phyloP scores from a whole-genome alignment of 163 green algal genomes.

The Scenedesmus sp. region DNA sequence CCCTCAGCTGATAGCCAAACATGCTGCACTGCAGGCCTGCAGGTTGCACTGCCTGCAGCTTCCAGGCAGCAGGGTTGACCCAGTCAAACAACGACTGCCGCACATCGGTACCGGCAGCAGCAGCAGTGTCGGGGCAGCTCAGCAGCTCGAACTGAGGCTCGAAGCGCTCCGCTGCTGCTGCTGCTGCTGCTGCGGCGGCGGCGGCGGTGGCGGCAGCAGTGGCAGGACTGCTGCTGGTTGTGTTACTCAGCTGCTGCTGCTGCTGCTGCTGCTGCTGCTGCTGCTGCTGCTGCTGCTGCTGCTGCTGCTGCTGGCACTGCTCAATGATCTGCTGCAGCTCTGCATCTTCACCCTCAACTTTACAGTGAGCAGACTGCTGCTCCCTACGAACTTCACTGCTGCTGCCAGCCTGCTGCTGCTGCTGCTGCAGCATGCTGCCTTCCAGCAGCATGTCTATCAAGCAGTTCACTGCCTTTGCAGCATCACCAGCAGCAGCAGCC shows the following conservation, averaged over 20 bases:
- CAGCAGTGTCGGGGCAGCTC: conserved; percentile 32
- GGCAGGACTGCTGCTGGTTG: neutral
- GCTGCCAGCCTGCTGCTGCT: neutral
- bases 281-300: neutral
- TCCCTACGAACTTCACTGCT: neutral
- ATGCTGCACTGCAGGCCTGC: conserved; percentile 30
- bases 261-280: neutral
- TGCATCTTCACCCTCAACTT: neutral
- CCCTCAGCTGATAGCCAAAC: conserved; percentile 63
- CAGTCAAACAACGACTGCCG: conserved; percentile 30
- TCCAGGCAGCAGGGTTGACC: conserved; percentile 29
- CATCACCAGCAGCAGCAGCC: neutral
- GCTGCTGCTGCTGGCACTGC: conserved; percentile 18
- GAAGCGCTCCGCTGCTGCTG: conserved; percentile 7
- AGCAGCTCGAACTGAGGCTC: conserved; percentile 45
- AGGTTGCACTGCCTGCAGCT: conserved; percentile 5
- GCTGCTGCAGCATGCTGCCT: conserved; percentile 18
- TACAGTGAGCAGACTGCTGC: neutral
- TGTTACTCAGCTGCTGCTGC: neutral
- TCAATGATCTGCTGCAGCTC: neutral
- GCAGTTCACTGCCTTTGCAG: neutral
- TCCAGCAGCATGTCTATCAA: conserved; percentile 28
- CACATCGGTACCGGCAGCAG: conserved; percentile 11
- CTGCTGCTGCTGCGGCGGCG: neutral
- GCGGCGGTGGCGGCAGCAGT: no score